A percentile compares a stretch with the other conserved stretches of the same genome.
phyloP scores from a whole-genome alignment of 345 rosid species.

The Chamaenerion angustifolium region DNA sequence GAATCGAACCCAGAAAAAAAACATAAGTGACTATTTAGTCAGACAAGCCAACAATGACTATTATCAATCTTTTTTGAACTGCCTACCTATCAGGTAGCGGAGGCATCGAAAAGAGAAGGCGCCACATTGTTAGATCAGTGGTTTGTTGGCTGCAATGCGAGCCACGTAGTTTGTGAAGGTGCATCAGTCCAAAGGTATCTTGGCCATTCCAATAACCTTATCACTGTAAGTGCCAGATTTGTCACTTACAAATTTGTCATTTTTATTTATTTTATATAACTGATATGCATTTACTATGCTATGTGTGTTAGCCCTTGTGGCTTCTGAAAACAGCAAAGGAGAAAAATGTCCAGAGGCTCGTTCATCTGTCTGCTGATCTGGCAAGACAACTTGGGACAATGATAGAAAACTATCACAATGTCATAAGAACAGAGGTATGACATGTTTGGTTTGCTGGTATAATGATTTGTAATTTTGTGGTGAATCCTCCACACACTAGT shows the following conservation, averaged over 20 bases:
- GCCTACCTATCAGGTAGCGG: conserved; percentile 33
- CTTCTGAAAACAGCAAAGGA: conserved; percentile 72
- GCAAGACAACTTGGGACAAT: conserved; percentile 56
- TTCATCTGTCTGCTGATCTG: conserved; percentile 80
- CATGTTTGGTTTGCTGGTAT: too few species aligned
- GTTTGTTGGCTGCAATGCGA: conserved; percentile 66
- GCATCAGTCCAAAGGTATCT: conserved; percentile 52
- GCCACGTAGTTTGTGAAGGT: conserved; percentile 78
- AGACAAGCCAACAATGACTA: too few species aligned
- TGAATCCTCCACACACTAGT: too few species aligned
- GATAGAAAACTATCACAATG: conserved; percentile 48
- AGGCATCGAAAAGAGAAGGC: conserved; percentile 51
- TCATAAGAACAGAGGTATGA: conserved; percentile 33
- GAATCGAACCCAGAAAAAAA: too few species aligned
- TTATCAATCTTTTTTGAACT: too few species aligned
- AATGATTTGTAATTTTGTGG: too few species aligned
- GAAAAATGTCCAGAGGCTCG: conserved; percentile 54
- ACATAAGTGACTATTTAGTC: too few species aligned
- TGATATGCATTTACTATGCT: conserved; percentile 9
- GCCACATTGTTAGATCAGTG: conserved; percentile 48
- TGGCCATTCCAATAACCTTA: conserved; percentile 58
- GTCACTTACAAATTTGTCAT: too few species aligned
- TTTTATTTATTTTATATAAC: too few species aligned
- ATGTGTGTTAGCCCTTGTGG: conserved; percentile 60
- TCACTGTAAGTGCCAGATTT: conserved; percentile 52